Percentiles rank a stretch among this genome's conserved stretches.
Conservation (phyloP, 352 stramenopile species). For the Globisporangium echinulatum region DNA sequence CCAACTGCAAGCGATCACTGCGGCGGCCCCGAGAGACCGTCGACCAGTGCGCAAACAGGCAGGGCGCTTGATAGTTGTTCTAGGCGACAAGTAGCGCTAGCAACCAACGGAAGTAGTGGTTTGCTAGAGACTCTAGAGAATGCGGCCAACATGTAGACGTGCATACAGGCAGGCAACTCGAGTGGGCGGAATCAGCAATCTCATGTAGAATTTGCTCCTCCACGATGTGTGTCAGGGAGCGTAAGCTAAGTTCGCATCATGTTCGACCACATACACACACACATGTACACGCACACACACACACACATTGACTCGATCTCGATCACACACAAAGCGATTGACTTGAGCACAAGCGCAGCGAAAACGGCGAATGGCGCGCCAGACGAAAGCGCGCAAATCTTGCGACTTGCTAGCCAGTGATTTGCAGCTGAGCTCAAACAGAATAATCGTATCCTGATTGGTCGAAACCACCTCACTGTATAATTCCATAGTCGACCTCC, state of each 20-base stretch:
- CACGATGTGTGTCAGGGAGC: constrained; percentile 29
- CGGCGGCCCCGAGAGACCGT: background rate
- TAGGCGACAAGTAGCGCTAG: constrained; percentile 15
- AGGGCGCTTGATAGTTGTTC: constrained; percentile 12
- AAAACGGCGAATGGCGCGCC: too few relatives aligned
- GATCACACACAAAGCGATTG: too few relatives aligned
- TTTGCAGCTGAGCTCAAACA: too few relatives aligned
- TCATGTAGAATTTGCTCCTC: constrained; percentile 52
- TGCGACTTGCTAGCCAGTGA: too few relatives aligned
- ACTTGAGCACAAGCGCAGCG: too few relatives aligned
- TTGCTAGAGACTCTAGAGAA: constrained; percentile 16
- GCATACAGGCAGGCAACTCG: background rate
- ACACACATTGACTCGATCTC: background rate
- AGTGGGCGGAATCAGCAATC: constrained; percentile 34
- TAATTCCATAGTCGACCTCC: too few relatives aligned
- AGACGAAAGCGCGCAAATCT: constrained; percentile 1
- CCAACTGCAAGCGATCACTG: constrained; percentile 9
- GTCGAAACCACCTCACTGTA: too few relatives aligned
- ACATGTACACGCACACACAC: constrained; percentile 5
- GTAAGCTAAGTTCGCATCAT: constrained; percentile 27
- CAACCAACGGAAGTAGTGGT: constrained; percentile 13
- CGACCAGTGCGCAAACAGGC: constrained; percentile 8
- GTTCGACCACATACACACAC: constrained; percentile 7
- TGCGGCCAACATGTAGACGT: constrained; percentile 9
- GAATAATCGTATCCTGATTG: too few relatives aligned